Percentiles rank a stretch among this genome's conserved stretches.
These are phyloP conservation scores for Salix dunnii DNA, from an alignment of 345 rosid genomes.

Conservation along the genomic window DNA sequence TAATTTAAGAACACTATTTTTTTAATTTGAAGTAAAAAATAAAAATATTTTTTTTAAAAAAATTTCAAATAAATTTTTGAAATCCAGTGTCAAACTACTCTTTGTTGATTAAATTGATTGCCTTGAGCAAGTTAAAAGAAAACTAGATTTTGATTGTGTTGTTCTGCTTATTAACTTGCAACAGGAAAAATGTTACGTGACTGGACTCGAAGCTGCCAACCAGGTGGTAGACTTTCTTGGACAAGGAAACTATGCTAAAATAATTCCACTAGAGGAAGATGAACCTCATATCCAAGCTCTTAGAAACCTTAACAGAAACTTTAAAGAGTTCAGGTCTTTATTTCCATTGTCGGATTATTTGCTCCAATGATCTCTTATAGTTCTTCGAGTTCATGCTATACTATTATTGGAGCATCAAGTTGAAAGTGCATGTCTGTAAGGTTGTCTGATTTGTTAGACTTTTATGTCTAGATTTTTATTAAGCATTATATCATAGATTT, in stretches of 20 bases:
- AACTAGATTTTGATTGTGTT: not conserved
- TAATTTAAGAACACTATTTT: too few species aligned
- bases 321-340: slow-evolving; percentile 39
- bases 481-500: too few species aligned
- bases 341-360: slow-evolving; percentile 37
- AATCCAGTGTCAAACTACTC: too few species aligned
- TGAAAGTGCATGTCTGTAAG: too few species aligned
- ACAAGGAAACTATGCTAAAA: slow-evolving; percentile 48
- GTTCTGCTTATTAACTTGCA: not conserved
- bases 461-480: too few species aligned
- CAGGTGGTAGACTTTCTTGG: slow-evolving; percentile 41
- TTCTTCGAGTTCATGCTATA: not conserved
- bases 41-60: too few species aligned
- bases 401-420: not conserved
- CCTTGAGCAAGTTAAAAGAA: not conserved
- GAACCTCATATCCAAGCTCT: slow-evolving; percentile 54
- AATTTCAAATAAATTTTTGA: too few species aligned
- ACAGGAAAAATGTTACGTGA: slow-evolving; percentile 55
- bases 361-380: not conserved
- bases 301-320: slow-evolving; percentile 40
- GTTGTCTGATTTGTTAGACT: too few species aligned
- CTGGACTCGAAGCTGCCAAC: slow-evolving; percentile 54
- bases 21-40: too few species aligned
- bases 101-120: not conserved
- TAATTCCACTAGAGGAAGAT: slow-evolving; percentile 52